phyloP scores from a whole-genome alignment of 768 basidiomycete species.

The Hygrocybe punicea region DNA sequence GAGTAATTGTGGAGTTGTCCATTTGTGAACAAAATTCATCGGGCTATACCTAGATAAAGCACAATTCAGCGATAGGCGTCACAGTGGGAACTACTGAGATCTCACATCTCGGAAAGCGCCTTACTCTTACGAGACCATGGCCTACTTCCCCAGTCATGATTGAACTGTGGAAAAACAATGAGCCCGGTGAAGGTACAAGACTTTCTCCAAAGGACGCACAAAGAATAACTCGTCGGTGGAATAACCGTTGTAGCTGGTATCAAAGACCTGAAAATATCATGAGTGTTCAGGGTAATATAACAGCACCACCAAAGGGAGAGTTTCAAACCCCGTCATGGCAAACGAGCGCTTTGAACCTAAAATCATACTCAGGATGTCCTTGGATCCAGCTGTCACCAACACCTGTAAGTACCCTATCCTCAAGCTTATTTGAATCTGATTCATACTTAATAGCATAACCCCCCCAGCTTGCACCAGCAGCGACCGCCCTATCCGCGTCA shows the following conservation, averaged over 20 bases:
- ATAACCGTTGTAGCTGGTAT: slow-evolving; percentile 75
- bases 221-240: slow-evolving; percentile 92
- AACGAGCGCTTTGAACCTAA: slow-evolving; percentile 87
- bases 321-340: slow-evolving; percentile 81
- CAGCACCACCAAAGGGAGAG: neutral
- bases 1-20: slow-evolving; percentile 80
- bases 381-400: slow-evolving; percentile 76
- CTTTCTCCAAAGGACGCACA: slow-evolving; percentile 42
- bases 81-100: neutral
- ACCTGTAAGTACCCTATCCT: neutral
- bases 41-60: slow-evolving; percentile 60
- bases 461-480: slow-evolving; percentile 81
- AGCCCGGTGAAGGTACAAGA: neutral
- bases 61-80: neutral
- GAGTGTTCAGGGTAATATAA: neutral
- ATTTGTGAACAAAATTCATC: slow-evolving; percentile 74
- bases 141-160: slow-evolving; percentile 81
- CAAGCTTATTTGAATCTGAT: slow-evolving; percentile 2
- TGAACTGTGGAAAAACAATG: slow-evolving; percentile 49
- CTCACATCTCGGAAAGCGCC: slow-evolving; percentile 55
- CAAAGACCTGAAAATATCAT: slow-evolving; percentile 54
- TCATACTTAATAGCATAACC: slow-evolving; percentile 85
- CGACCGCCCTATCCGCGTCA: slow-evolving; percentile 64
- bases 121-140: slow-evolving; percentile 68
- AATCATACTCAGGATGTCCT: slow-evolving; percentile 84